These are phyloP conservation scores for Candida vaughaniae DNA, from an alignment of 805 yeast genomes.

Conservation along the genomic window DNA sequence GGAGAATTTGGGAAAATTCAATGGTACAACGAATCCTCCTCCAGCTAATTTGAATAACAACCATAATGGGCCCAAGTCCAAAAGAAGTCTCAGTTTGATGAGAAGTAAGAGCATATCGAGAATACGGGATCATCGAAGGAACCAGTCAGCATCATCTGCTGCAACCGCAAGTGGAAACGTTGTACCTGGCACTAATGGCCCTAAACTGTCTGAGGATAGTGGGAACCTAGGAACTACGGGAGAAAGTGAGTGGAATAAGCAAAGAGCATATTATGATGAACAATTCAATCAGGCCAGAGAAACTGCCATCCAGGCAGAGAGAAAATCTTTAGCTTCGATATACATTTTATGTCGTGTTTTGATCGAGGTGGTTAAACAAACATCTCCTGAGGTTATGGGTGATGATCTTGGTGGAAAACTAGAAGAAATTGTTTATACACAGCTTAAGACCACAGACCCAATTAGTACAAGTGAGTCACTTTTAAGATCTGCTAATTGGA, in stretches of 20 bases:
- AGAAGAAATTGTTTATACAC: conserved; percentile 92
- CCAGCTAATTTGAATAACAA: conserved; percentile 7
- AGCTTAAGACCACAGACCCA: conserved; percentile 85
- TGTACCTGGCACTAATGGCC: background rate
- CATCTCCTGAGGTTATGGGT: conserved; percentile 70
- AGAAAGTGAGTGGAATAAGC: conserved; percentile 18
- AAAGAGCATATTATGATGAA: conserved; percentile 30
- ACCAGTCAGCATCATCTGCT: conserved; percentile 46
- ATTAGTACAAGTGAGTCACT: conserved; percentile 56
- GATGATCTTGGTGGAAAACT: conserved; percentile 78
- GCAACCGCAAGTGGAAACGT: background rate
- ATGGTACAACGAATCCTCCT: conserved; percentile 3
- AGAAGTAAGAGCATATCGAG: conserved; percentile 39
- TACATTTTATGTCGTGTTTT: conserved; percentile 88
- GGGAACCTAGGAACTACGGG: conserved; percentile 1
- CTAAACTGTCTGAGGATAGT: background rate
- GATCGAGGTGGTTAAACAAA: conserved; percentile 87
- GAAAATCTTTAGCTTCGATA: conserved; percentile 82
- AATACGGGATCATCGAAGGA: conserved; percentile 43
- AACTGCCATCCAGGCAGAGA: conserved; percentile 78
- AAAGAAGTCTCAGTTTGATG: conserved; percentile 41
- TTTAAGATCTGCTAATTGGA: conserved; percentile 91
- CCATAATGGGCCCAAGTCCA: conserved; percentile 21
- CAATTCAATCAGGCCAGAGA: conserved; percentile 48
- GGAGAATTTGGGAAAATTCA: conserved; percentile 9